A percentile compares a stretch with the other conserved stretches of the same genome.
phyloP scores from a whole-genome alignment of 192 early-diverging fungal genomes.

The Gryganskiella cystojenkinii region DNA sequence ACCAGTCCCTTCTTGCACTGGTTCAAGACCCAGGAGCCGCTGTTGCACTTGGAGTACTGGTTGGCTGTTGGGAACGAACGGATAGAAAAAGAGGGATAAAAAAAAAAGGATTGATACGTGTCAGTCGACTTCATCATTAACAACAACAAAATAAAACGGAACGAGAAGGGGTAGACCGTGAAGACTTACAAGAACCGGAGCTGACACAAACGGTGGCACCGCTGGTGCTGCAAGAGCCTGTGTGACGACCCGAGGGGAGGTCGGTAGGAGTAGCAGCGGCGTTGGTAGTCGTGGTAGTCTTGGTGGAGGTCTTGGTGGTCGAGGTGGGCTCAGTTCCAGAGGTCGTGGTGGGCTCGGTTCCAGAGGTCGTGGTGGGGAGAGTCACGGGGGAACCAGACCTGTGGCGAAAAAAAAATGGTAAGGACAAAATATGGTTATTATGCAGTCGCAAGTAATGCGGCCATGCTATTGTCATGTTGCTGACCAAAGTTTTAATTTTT shows the following conservation, averaged over 20 bases:
- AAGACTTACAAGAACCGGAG: conserved; percentile 1
- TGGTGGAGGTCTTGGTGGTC: neutral
- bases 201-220: conserved; percentile 18
- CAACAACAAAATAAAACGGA: neutral
- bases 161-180: too few species aligned
- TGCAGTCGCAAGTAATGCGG: too few species aligned
- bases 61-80: neutral
- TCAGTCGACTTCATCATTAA: too few species aligned
- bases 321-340: neutral
- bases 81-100: neutral
- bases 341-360: too few species aligned
- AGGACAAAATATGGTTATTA: too few species aligned
- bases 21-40: conserved; percentile 13
- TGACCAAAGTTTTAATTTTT: too few species aligned
- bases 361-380: too few species aligned
- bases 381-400: too few species aligned
- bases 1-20: conserved; percentile 4
- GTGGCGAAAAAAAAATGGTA: too few species aligned
- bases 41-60: conserved; percentile 16
- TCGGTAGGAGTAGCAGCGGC: neutral
- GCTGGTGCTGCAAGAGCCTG: conserved; percentile 3
- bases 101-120: too few species aligned
- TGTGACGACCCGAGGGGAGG: conserved; percentile 6
- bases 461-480: too few species aligned
- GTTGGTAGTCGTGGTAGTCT: neutral